These are phyloP conservation scores for Arachis monticola DNA, from an alignment of 331 rosid genomes.

Conservation along the genomic window DNA sequence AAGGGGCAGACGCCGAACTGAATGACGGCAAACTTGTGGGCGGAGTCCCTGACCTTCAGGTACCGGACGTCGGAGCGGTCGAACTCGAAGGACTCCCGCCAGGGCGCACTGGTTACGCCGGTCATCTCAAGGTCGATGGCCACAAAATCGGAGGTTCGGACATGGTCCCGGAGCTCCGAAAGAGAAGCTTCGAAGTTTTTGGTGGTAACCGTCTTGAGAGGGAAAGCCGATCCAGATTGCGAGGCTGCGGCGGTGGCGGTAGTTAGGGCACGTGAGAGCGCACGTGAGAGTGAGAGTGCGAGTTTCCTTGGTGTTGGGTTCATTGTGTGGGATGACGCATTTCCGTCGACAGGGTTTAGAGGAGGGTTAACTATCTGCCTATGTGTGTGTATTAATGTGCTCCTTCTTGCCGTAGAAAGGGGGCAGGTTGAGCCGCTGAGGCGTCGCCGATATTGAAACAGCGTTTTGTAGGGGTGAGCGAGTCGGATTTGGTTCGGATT, in stretches of 20 bases:
- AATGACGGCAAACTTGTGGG: slow-evolving; percentile 79
- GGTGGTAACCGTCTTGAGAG: slow-evolving; percentile 74
- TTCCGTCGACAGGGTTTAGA: slow-evolving; percentile 29
- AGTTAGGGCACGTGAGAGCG: slow-evolving; percentile 59
- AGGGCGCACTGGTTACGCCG: slow-evolving; percentile 89
- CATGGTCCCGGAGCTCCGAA: slow-evolving; percentile 67
- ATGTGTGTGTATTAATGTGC: no score
- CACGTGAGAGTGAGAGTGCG: slow-evolving; percentile 49
- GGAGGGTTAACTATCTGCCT: slow-evolving; percentile 4
- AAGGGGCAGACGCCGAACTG: slow-evolving; percentile 95
- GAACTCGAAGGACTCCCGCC: slow-evolving; percentile 85
- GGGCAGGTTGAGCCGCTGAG: no score
- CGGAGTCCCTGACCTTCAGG: slow-evolving; percentile 90
- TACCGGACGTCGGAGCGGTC: slow-evolving; percentile 87
- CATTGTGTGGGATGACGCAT: slow-evolving; percentile 48
- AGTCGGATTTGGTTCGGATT: no score
- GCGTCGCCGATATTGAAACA: no score
- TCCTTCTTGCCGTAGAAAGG: no score
- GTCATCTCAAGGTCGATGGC: slow-evolving; percentile 97
- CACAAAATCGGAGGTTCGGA: slow-evolving; percentile 78
- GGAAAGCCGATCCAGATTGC: slow-evolving; percentile 50
- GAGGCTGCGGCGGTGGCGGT: slow-evolving; percentile 24
- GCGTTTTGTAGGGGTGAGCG: no score
- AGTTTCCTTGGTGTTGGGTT: slow-evolving; percentile 39
- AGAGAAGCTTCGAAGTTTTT: slow-evolving; percentile 73